A percentile compares a stretch with the other conserved stretches of the same genome.
Evolutionary conservation across 768 basidiomycete genomes (phyloP).

Genomic region (Neoboletus subvelutipes): DNA sequence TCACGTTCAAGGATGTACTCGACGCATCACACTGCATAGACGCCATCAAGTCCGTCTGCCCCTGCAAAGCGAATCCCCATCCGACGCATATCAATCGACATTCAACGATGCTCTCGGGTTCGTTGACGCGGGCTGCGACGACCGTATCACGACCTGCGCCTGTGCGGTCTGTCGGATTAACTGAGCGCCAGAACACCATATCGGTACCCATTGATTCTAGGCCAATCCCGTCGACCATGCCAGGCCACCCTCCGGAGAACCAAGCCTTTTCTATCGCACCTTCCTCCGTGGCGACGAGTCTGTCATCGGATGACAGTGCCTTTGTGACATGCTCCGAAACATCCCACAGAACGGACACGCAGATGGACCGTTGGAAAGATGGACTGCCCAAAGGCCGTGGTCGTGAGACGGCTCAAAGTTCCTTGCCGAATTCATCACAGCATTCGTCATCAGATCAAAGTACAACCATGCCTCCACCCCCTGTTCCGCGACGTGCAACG

Average conservation of each 20-base stretch:
- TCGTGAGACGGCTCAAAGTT: slow-evolving; percentile 11
- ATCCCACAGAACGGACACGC: slow-evolving; percentile 10
- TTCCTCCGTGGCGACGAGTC: slow-evolving; percentile 6
- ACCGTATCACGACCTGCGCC: background rate
- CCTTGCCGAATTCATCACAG: slow-evolving; percentile 36
- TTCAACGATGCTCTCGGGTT: slow-evolving; percentile 13
- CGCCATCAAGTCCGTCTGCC: slow-evolving; percentile 65
- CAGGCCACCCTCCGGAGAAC: background rate
- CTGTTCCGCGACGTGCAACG: slow-evolving; percentile 21
- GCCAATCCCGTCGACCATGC: slow-evolving; percentile 1
- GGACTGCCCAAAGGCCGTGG: background rate
- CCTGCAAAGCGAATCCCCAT: slow-evolving; percentile 62
- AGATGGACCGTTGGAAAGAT: background rate
- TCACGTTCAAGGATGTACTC: slow-evolving; percentile 55
- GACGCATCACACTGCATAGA: slow-evolving; percentile 60
- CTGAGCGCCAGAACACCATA: slow-evolving; percentile 5
- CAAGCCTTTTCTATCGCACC: slow-evolving; percentile 1
- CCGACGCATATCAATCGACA: slow-evolving; percentile 23
- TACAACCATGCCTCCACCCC: slow-evolving; percentile 32
- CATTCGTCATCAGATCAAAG: slow-evolving; percentile 28
- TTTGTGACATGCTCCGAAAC: slow-evolving; percentile 31
- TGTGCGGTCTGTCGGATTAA: background rate
- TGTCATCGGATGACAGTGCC: slow-evolving; percentile 29
- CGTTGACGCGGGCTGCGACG: slow-evolving; percentile 22
- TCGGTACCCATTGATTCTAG: background rate